These are phyloP conservation scores for Candida anutae DNA, from an alignment of 1,139 yeast species.

Conservation along the genomic window DNA sequence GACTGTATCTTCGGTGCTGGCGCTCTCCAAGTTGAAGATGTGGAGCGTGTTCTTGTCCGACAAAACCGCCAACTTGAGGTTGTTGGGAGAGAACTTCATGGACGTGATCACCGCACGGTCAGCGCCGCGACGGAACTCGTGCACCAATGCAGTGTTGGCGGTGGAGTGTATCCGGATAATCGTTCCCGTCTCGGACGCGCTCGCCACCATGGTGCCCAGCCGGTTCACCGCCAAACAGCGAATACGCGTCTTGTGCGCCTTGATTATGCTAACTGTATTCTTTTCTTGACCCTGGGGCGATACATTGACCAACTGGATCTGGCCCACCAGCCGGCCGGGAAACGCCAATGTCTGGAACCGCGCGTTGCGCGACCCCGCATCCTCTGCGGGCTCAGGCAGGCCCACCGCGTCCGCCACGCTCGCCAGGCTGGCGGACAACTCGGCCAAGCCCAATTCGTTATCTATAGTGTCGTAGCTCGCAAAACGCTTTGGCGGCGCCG, in stretches of 20 bases:
- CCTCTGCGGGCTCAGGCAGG: background rate
- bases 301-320: slow-evolving; percentile 69
- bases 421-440: slow-evolving; percentile 35
- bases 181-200: slow-evolving; percentile 86
- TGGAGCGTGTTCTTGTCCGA: slow-evolving; percentile 89
- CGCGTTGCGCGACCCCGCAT: slow-evolving; percentile 3
- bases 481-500: slow-evolving; percentile 66
- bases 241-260: slow-evolving; percentile 74
- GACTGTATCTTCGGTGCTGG: background rate
- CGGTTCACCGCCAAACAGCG: slow-evolving; percentile 61
- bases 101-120: slow-evolving; percentile 78
- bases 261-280: slow-evolving; percentile 61
- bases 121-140: slow-evolving; percentile 82
- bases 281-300: slow-evolving; percentile 54
- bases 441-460: slow-evolving; percentile 65
- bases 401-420: background rate
- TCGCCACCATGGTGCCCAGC: slow-evolving; percentile 75
- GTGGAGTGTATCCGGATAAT: slow-evolving; percentile 75
- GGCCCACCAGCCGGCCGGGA: slow-evolving; percentile 66
- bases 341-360: slow-evolving; percentile 56
- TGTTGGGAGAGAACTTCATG: slow-evolving; percentile 76
- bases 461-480: slow-evolving; percentile 66
- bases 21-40: slow-evolving; percentile 48
- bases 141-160: slow-evolving; percentile 60
- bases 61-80: slow-evolving; percentile 69